Evolutionary conservation across 495 filamentous ascomycete species (phyloP).

Genomic region (Penicillium macrosclerotiorum): DNA sequence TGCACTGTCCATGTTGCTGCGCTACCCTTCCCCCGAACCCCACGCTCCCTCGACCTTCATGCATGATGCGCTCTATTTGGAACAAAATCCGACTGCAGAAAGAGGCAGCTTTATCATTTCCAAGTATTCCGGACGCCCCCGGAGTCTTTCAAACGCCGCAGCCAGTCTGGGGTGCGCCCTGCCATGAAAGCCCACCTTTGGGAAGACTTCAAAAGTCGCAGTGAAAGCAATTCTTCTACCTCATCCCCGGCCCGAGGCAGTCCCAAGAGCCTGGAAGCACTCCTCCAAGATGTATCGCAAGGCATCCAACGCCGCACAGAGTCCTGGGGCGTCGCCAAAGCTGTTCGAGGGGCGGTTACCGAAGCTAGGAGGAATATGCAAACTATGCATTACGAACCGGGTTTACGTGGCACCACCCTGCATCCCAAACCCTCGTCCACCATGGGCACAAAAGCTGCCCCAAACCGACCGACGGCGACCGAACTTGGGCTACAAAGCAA

Average conservation of each 20-base stretch:
- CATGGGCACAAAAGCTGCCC: neutral
- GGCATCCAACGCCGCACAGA: conserved; percentile 80
- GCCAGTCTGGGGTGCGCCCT: conserved; percentile 28
- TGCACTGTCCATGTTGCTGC: conserved; percentile 75
- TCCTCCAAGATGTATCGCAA: conserved; percentile 84
- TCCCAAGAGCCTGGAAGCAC: conserved; percentile 64
- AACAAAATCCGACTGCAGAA: conserved; percentile 67
- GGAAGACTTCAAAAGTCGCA: conserved; percentile 31
- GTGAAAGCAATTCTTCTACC: conserved; percentile 31
- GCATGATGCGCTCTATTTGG: conserved; percentile 82
- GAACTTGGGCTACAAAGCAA: conserved; percentile 29
- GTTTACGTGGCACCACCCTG: conserved; percentile 10
- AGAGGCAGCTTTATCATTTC: conserved; percentile 73
- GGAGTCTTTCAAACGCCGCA: conserved; percentile 29
- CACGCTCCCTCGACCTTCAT: conserved; percentile 74
- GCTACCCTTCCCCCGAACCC: conserved; percentile 66
- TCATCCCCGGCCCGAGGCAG: conserved; percentile 57
- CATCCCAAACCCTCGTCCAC: conserved; percentile 6
- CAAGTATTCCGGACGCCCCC: conserved; percentile 78
- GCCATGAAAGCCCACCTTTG: conserved; percentile 32
- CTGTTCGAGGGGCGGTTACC: conserved; percentile 82
- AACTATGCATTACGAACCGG: conserved; percentile 52
- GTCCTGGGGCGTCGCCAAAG: conserved; percentile 84
- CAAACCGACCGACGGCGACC: conserved; percentile 10
- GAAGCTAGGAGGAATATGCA: conserved; percentile 77